Conservation (phyloP, 2,329 filamentous ascomycete genomes). For the Arthrobotrys pseudoclavata region DNA sequence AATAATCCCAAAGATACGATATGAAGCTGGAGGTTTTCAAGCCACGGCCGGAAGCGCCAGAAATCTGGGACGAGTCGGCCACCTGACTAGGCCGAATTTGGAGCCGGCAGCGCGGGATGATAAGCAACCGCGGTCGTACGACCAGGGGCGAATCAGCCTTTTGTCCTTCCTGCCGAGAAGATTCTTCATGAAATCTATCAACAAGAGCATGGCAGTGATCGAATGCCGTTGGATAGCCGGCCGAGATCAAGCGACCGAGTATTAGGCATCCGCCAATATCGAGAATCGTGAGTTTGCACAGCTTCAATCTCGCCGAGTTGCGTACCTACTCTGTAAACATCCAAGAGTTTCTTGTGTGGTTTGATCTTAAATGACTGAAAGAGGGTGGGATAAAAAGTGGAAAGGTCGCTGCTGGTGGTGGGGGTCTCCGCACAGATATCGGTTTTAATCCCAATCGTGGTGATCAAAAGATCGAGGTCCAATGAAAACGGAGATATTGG, state of each 20-base stretch:
- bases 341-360: slow-evolving; percentile 42
- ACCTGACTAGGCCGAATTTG: slow-evolving; percentile 60
- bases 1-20: slow-evolving; percentile 37
- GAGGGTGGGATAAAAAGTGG: slow-evolving; percentile 51
- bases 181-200: slow-evolving; percentile 29
- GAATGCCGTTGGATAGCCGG: slow-evolving; percentile 18
- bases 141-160: slow-evolving; percentile 49
- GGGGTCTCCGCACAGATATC: slow-evolving; percentile 60
- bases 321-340: slow-evolving; percentile 14
- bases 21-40: slow-evolving; percentile 27
- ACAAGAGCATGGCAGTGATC: slow-evolving; percentile 16
- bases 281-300: slow-evolving; percentile 27
- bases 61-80: slow-evolving; percentile 58
- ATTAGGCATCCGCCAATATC: slow-evolving; percentile 22
- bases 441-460: slow-evolving; percentile 55
- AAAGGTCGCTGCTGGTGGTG: slow-evolving; percentile 55
- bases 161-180: slow-evolving; percentile 18
- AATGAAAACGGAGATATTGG: slow-evolving; percentile 40
- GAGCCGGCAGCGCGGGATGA: slow-evolving; percentile 58
- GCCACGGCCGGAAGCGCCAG: slow-evolving; percentile 35
- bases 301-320: slow-evolving; percentile 19
- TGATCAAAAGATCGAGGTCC: slow-evolving; percentile 46
- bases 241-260: slow-evolving; percentile 14
- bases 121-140: slow-evolving; percentile 58
- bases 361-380: slow-evolving; percentile 23